These are phyloP conservation scores for Capsella bursapastoris DNA, from an alignment of 345 rosid species.

Conservation along the genomic window DNA sequence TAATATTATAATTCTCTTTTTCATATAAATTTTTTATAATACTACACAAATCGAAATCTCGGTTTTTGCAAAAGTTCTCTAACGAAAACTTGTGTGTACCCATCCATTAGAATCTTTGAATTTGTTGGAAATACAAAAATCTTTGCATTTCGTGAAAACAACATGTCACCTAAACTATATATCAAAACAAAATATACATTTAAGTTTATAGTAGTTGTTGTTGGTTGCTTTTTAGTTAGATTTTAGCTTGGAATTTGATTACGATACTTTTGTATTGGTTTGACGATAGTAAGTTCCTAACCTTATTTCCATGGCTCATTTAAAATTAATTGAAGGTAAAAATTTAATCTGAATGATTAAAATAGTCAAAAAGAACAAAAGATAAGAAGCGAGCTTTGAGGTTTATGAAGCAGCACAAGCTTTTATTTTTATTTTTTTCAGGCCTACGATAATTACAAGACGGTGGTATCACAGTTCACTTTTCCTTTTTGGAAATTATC, in stretches of 20 bases:
- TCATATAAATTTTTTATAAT: not conserved
- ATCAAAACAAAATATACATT: not conserved
- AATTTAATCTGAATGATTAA: not conserved
- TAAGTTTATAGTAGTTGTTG: not conserved
- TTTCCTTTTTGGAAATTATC: constrained; percentile 28
- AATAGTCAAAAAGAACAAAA: constrained; percentile 5
- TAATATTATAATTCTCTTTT: not conserved
- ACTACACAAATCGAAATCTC: constrained; percentile 40
- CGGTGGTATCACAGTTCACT: constrained; percentile 24
- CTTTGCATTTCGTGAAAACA: constrained; percentile 31
- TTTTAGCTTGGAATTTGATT: not conserved
- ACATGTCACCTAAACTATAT: constrained; percentile 10
- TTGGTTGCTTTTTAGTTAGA: not conserved
- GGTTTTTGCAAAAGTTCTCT: constrained; percentile 38
- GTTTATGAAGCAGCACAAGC: constrained; percentile 30
- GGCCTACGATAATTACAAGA: constrained; percentile 42
- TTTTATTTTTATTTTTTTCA: not conserved
- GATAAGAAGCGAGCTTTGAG: constrained; percentile 15
- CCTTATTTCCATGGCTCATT: not conserved
- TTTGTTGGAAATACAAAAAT: constrained; percentile 25
- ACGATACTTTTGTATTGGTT: no score
- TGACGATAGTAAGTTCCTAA: not conserved
- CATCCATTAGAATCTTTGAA: constrained; percentile 38
- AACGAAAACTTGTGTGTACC: not conserved
- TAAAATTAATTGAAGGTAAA: not conserved